phyloP scores from a whole-genome alignment of 441 rosid genomes.

The Arabidopsis hybrid region DNA sequence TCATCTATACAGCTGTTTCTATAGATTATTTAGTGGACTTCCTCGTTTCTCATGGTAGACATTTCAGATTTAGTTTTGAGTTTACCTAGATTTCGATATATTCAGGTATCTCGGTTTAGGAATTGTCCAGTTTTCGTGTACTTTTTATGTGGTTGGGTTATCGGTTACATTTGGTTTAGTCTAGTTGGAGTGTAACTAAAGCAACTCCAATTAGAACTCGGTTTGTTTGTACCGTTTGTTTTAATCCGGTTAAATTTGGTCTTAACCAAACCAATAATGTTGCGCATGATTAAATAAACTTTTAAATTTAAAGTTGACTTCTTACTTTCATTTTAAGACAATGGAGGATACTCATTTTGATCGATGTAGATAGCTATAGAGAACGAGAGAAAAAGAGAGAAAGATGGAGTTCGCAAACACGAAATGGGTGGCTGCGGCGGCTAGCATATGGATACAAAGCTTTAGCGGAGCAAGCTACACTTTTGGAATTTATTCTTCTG shows the following conservation, averaged over 20 bases:
- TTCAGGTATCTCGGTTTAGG: slow-evolving; percentile 8
- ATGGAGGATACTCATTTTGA: neutral
- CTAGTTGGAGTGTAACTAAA: neutral
- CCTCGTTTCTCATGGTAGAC: slow-evolving; percentile 18
- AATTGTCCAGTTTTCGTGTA: too few species aligned
- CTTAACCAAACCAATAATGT: slow-evolving; percentile 24
- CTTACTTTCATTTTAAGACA: slow-evolving; percentile 24
- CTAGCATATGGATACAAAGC: slow-evolving; percentile 89
- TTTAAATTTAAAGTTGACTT: slow-evolving; percentile 33
- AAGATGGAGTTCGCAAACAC: slow-evolving; percentile 43
- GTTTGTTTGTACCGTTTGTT: neutral
- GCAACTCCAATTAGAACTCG: neutral
- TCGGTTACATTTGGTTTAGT: neutral
- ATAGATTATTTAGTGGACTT: slow-evolving; percentile 20
- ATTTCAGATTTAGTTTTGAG: slow-evolving; percentile 13
- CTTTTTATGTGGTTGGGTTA: neutral
- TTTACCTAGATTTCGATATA: neutral
- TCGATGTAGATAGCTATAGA: neutral
- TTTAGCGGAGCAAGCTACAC: slow-evolving; percentile 72
- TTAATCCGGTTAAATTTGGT: neutral
- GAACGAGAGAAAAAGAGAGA: neutral
- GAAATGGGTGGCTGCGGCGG: slow-evolving; percentile 78
- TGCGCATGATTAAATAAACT: neutral
- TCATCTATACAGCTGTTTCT: slow-evolving; percentile 2
- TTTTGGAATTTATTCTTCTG: slow-evolving; percentile 78